A percentile compares a stretch with the other conserved stretches of the same genome.
Conservation (phyloP, 108 stramenopile genomes). For the Cylindrotheca fusiformis region DNA sequence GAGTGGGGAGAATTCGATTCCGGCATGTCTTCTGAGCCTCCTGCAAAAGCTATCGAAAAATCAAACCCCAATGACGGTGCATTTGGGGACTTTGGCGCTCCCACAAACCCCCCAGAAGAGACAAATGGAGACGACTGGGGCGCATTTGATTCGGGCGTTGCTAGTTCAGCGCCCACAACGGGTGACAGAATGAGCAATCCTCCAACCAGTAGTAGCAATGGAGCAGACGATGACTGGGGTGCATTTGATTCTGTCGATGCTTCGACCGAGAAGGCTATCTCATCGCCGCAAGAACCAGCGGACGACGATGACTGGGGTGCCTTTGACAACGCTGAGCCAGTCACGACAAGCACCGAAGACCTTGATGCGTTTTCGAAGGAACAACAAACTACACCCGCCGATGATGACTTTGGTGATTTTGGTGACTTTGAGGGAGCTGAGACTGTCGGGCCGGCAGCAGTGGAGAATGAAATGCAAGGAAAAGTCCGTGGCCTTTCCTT, state of each 20-base stretch:
- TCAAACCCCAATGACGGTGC: constrained; percentile 9
- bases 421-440: constrained; percentile 16
- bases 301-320: constrained; percentile 23
- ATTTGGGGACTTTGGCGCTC: constrained; percentile 25
- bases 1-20: constrained; percentile 31
- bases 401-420: constrained; percentile 27
- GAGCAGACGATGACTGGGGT: not conserved
- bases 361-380: not conserved
- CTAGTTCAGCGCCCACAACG: too few relatives aligned
- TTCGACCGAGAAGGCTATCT: not conserved
- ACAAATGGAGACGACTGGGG: not conserved
- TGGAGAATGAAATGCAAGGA: constrained; percentile 3
- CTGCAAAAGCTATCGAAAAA: constrained; percentile 1
- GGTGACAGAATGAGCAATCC: not conserved
- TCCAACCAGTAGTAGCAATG: not conserved
- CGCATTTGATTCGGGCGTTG: not conserved
- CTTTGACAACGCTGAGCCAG: constrained; percentile 13
- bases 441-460: constrained; percentile 1
- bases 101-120: not conserved
- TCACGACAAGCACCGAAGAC: constrained; percentile 2
- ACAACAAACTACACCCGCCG: not conserved
- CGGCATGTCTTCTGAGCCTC: not conserved
- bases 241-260: not conserved
- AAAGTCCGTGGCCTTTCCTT: constrained; percentile 17
- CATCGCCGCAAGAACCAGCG: not conserved